Base-by-base conservation (phyloP, 345 rosid genomes). In the Cardiospermum halicacabum region DNA sequence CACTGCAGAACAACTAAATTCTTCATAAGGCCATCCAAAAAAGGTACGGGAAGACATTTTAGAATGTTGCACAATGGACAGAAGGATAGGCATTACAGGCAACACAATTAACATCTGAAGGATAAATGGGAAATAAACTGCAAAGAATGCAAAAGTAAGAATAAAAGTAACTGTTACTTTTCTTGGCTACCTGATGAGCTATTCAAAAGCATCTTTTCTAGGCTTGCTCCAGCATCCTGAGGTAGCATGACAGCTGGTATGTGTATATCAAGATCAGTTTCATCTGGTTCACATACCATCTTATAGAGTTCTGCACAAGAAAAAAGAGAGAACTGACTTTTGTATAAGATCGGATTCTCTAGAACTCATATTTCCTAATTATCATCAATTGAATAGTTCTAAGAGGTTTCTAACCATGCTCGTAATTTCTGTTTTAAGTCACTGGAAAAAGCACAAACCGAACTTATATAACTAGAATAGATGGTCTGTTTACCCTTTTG, bases 251-350 rank as follows among this genome's bases (percentile, higher is more conserved):
- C 87, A 3, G 97, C 82, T 39, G 99, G 96, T 69, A 95, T 91
- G 19, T 76, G 53, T 70, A 95, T 95, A 73, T 95, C 89, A 67
- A 91, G 76, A 73, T 91, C 92, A 25, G 96, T 91, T 84, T 94
- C 99, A 73, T 91, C 87, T 19, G 96, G 96, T 45, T 95, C 97
- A 70, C 99, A 95, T 32, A 95, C 96, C 99, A 95, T 95, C 84
- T 95, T 95, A 80, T 91, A 95, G 53, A 95, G 96, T 70, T 91
- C 97, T 95, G 82, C 68, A 71, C 15, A 32, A 53, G 39, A 36
- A 60, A 50, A 34, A 60, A 51, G 57, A 31, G 28, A 37, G 31
- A 53, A 43, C 40, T 30, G 50, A 24, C 49, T 25, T 58, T 34
- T 26, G 42, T n/a, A 16, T 36, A 49, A 47, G 8, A 54, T 39